A percentile compares a stretch with the other conserved stretches of the same genome.
phyloP scores from a whole-genome alignment of 176 grass and related monocot genomes.

The Triticum timopheevii region DNA sequence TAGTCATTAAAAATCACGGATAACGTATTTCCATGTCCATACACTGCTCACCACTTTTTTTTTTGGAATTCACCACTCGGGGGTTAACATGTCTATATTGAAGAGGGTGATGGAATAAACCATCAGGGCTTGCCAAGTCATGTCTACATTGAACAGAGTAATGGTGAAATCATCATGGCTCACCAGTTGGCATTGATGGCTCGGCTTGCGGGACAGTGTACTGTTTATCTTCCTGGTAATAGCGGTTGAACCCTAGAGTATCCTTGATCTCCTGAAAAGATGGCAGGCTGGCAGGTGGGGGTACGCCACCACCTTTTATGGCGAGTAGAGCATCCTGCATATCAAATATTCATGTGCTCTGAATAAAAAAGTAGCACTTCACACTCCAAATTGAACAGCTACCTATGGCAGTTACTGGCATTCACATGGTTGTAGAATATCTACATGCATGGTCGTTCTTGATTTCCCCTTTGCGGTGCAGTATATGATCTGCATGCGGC shows the following conservation, averaged over 20 bases:
- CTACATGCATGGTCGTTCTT: background rate
- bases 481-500: background rate
- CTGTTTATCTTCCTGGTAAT: slow-evolving; percentile 91
- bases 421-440: background rate
- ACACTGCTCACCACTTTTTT: background rate
- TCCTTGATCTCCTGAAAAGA: slow-evolving; percentile 97
- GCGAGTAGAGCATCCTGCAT: slow-evolving; percentile 77
- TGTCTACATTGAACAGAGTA: slow-evolving; percentile 2
- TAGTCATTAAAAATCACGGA: background rate
- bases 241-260: slow-evolving; percentile 78
- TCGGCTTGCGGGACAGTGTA: slow-evolving; percentile 44
- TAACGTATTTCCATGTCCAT: background rate
- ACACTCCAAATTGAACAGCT: slow-evolving; percentile 4
- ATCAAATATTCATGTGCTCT: slow-evolving; percentile 7
- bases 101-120: background rate
- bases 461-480: background rate
- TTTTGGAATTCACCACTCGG: too few species aligned
- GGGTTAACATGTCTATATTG: background rate
- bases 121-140: background rate
- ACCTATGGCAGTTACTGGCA: background rate
- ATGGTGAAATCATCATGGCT: slow-evolving; percentile 15
- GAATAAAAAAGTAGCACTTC: background rate
- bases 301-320: slow-evolving; percentile 69
- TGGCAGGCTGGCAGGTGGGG: slow-evolving; percentile 66
- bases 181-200: slow-evolving; percentile 45